A percentile compares a stretch with the other conserved stretches of the same genome.
Evolutionary conservation across 2,329 filamentous ascomycete genomes (phyloP).

Genomic region (Nannizzia gypsea): DNA sequence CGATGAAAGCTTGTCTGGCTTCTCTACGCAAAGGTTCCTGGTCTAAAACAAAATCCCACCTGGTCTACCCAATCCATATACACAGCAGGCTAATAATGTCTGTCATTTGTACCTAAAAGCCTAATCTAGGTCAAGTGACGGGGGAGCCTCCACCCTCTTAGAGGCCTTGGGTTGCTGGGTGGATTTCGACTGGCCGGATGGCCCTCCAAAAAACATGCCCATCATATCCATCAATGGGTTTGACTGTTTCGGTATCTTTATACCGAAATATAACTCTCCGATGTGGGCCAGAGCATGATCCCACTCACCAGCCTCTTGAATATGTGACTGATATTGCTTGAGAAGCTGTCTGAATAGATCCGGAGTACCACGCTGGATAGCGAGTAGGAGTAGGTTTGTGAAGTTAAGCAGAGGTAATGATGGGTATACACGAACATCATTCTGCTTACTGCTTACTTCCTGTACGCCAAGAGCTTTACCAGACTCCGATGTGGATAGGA

Average conservation of each 20-base stretch:
- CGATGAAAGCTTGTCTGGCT: neutral
- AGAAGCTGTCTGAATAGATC: slow-evolving; percentile 74
- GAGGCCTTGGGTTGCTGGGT: slow-evolving; percentile 23
- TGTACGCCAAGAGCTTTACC: slow-evolving; percentile 59
- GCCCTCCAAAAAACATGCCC: slow-evolving; percentile 79
- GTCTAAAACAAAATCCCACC: slow-evolving; percentile 1
- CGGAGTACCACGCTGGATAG: slow-evolving; percentile 64
- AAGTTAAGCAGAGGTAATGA: slow-evolving; percentile 93
- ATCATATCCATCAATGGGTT: slow-evolving; percentile 98
- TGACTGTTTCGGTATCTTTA: slow-evolving; percentile 73
- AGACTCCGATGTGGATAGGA: slow-evolving; percentile 40
- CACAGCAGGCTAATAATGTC: neutral
- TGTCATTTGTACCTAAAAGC: slow-evolving; percentile 1
- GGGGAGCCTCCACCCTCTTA: slow-evolving; percentile 38
- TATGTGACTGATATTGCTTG: slow-evolving; percentile 65
- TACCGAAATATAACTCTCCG: slow-evolving; percentile 93
- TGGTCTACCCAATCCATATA: neutral
- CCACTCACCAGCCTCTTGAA: slow-evolving; percentile 70
- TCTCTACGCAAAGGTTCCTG: neutral
- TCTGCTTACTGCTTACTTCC: slow-evolving; percentile 61
- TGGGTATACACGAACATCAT: slow-evolving; percentile 73
- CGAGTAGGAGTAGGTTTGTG: slow-evolving; percentile 68
- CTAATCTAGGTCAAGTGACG: slow-evolving; percentile 37
- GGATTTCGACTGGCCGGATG: slow-evolving; percentile 34
- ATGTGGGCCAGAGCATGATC: slow-evolving; percentile 72